Evolutionary conservation across 805 yeast species (phyloP), one percentile per base, ranked within the genome.

Genomic region (Candida railenensis): DNA sequence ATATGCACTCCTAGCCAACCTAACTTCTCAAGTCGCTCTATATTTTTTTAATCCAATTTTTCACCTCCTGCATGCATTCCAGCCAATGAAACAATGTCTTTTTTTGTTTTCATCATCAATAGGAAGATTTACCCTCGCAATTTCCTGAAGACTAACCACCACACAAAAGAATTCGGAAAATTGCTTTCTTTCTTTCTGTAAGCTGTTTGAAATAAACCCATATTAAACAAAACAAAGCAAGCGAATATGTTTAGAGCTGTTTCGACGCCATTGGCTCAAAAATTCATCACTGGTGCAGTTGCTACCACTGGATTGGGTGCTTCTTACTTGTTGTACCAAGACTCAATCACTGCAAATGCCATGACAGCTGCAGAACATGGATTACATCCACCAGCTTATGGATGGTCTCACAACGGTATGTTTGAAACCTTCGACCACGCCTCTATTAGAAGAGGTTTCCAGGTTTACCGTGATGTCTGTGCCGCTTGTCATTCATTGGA

Each of bases 331-430:
- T 75, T 87, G 63, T 89, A 89, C 74, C 82, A 87, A 62, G 96
- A 89, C 68, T 78, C 90, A 25, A 80, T 83, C 69, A 83, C 89
- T 53, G 97, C 97, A 48, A 83, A 81, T 62, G 98, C 98, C 63
- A 87, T 92, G 96, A 91, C 99, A 47, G 95, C 94, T 56, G 97
- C 98, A 57, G 99, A 94, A 76, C 98, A 94, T 74, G 99, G 99
- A 58, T 81, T 94, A 66, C 99, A 94, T 71, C 85, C 99, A 33
- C 96, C 98, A 53, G 83, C 83, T 48, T 91, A 78, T 69, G 86
- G 82, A 47, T 94, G 98, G 98, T 80, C 96, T 38, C 98, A 92
- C 74, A 83, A 80, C 62, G 97, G 97, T 57, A 87, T 89, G 84
- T 80, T 90, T 58, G 85, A 83, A 58, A 78, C 96, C 46, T 91